Evolutionary conservation across 257 asterid species (phyloP).

Genomic region (Penstemon newberryi): DNA sequence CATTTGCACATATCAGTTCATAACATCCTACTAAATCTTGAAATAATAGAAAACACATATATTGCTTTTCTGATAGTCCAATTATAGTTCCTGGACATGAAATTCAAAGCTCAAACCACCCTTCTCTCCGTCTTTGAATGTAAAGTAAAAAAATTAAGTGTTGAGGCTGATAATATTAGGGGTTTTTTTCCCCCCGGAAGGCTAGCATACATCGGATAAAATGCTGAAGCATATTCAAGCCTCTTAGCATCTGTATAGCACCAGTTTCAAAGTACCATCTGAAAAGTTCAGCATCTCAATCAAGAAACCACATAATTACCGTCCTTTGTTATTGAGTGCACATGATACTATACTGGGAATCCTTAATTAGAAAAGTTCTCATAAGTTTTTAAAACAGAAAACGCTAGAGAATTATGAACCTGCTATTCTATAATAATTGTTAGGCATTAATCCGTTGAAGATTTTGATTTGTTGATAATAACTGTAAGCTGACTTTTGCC

Average conservation of each 20-base stretch:
- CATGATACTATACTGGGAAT: neutral
- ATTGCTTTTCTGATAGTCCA: neutral
- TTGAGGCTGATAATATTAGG: neutral
- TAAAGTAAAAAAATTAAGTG: slow-evolving; percentile 3
- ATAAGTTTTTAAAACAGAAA: neutral
- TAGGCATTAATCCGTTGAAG: neutral
- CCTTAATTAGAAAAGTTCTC: neutral
- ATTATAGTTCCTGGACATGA: neutral
- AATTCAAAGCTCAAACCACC: neutral
- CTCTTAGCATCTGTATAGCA: neutral
- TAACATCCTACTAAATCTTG: too few species aligned
- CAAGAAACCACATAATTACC: neutral
- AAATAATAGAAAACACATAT: too few species aligned
- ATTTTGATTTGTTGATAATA: neutral
- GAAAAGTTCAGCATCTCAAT: neutral
- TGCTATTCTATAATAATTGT: neutral
- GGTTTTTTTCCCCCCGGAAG: neutral
- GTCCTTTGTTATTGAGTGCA: neutral
- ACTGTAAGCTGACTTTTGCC: slow-evolving; percentile 3
- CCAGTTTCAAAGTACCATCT: neutral
- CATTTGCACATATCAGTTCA: too few species aligned
- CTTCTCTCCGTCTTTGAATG: neutral
- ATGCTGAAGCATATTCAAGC: neutral
- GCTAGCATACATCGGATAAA: slow-evolving; percentile 5
- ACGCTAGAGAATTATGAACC: neutral